These are phyloP conservation scores for Turnera subulata DNA, from an alignment of 345 rosid species.

Conservation along the genomic window DNA sequence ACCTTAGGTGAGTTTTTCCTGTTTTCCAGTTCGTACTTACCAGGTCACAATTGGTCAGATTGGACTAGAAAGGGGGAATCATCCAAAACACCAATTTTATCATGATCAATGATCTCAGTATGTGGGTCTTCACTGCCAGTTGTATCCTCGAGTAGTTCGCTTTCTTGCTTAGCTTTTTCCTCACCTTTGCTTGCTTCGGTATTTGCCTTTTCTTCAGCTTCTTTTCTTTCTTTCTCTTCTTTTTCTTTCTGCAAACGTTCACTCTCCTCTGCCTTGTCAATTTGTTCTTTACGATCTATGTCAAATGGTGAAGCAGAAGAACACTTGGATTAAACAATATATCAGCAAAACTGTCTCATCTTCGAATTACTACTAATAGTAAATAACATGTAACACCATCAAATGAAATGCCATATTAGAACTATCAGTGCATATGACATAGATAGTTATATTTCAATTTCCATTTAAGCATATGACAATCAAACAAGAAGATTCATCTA, in stretches of 20 bases:
- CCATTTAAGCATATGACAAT: no score
- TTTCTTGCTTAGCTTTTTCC: conserved; percentile 39
- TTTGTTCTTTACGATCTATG: conserved; percentile 76
- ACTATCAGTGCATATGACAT: no score
- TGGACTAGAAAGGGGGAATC: no score
- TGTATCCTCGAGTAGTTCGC: conserved; percentile 25
- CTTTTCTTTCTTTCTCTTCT: conserved; percentile 64
- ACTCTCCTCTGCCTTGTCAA: conserved; percentile 83
- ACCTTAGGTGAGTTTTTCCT: no score
- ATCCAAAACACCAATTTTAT: conserved; percentile 45
- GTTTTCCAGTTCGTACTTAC: no score
- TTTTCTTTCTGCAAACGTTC: conserved; percentile 67
- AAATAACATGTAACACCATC: no score
- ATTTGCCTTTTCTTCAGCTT: conserved; percentile 58
- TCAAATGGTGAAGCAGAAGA: conserved; percentile 17
- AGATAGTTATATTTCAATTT: no score
- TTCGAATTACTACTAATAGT: no score
- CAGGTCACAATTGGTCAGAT: no score
- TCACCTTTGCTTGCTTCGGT: conserved; percentile 31
- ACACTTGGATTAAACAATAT: background rate
- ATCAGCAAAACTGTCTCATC: no score
- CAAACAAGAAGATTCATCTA: no score
- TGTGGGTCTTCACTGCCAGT: conserved; percentile 29
- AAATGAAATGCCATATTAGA: no score
- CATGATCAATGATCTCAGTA: conserved; percentile 25